Evolutionary conservation across 2,329 filamentous ascomycete species (phyloP), one percentile per base, ranked within the genome.

Genomic region (Xylariaceae sp.): DNA sequence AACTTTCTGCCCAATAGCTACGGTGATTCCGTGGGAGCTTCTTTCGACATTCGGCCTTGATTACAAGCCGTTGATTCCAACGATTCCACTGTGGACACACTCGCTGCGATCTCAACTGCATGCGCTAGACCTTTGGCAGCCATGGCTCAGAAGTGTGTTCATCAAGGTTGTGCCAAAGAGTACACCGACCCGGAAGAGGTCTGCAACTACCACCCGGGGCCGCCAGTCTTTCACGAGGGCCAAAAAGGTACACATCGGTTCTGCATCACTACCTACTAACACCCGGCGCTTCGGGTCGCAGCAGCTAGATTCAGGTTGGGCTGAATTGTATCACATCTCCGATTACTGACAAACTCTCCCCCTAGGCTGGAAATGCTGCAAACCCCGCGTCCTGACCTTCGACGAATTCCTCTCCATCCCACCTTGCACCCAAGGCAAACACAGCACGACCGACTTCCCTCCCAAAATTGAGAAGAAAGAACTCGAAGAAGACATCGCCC

Each of bases 331-430:
- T 52, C 41, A 39, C 42, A 41, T 27, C 27, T 32, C 22, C 7
- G 27, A 18, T 42, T 48, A 17, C 32, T 35, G 9, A 27, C 31
- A 17, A 31, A 18, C 7, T 33, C 32, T 40, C 18, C 11, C n/a
- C 14, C 40, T 63, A 96, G 92, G 94, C 66, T 97, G 94, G 92
- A 95, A 95, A 75, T 99, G 94, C 77, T 99, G 94, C 81, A 97
- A 96, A 74, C 87, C 91, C 49, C 87, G 94, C 64, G 90, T 97
- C 62, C 78, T 99, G 62, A 96, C 90, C 52, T 99, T 99, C 68
- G 94, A 99, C 72, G 94, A 99, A 73, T 99, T 99, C 77, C 89
- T 99, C 70, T 71, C 77, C 53, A 97, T 99, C 62, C 77, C 88
- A 44, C 92, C 94, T 35, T 99, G 94, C 78, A 96, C 94, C 22